Conservation (phyloP, 2,329 filamentous ascomycete genomes). For the Alternaria infectoria region DNA sequence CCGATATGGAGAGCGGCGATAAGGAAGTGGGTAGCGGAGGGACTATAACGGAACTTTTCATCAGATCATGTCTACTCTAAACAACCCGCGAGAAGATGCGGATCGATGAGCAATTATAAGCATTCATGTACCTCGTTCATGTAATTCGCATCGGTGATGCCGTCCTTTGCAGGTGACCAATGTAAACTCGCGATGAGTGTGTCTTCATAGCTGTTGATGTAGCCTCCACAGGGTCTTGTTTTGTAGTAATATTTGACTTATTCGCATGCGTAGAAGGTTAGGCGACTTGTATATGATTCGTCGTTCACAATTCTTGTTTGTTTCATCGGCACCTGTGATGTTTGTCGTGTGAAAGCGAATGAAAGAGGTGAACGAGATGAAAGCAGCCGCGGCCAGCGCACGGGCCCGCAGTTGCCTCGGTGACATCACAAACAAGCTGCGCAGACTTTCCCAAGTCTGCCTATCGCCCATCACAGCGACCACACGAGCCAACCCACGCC, state of each 20-base stretch:
- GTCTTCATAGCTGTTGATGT: background rate
- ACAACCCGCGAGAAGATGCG: background rate
- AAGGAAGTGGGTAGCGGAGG: background rate
- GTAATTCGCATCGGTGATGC: background rate
- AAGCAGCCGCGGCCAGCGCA: background rate
- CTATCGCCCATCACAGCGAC: background rate
- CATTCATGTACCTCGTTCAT: background rate
- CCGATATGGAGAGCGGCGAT: background rate
- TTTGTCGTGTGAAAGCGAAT: background rate
- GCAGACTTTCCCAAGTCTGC: constrained; percentile 19
- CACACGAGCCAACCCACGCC: constrained; percentile 2
- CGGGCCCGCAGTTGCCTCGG: constrained; percentile 22
- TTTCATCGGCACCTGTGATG: background rate
- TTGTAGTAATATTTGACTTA: background rate
- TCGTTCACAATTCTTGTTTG: background rate
- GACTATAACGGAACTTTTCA: background rate
- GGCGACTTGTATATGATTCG: background rate
- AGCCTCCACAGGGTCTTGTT: background rate
- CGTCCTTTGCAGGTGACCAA: background rate
- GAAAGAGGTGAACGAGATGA: background rate
- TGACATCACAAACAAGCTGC: constrained; percentile 31
- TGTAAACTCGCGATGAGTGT: background rate
- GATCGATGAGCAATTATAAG: background rate
- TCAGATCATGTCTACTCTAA: background rate
- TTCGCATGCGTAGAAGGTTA: background rate